A percentile compares a stretch with the other conserved stretches of the same genome.
Conservation (phyloP, 1,139 yeast genomes). For the Hansenula sp. region DNA sequence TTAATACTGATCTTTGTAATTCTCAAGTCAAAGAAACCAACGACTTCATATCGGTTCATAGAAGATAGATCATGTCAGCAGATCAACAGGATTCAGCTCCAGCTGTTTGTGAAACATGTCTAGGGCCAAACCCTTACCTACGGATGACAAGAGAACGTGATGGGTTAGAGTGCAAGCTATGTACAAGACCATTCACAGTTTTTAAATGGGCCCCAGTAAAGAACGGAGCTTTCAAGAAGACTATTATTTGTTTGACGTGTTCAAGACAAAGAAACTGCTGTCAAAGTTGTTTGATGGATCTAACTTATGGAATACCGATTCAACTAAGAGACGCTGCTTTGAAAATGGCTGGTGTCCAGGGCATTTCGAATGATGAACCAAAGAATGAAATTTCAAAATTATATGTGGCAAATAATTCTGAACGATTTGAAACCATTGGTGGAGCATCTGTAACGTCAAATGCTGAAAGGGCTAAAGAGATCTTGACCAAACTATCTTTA, state of each 20-base stretch:
- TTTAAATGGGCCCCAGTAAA: slow-evolving; percentile 61
- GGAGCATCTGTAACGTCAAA: slow-evolving; percentile 33
- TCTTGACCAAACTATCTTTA: slow-evolving; percentile 25
- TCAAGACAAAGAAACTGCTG: slow-evolving; percentile 79
- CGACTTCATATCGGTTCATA: too few relatives aligned
- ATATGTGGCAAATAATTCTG: slow-evolving; percentile 48
- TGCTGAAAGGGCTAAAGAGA: slow-evolving; percentile 29
- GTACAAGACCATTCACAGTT: slow-evolving; percentile 81
- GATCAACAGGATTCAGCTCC: slow-evolving; percentile 15
- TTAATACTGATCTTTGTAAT: too few relatives aligned
- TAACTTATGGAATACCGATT: slow-evolving; percentile 74
- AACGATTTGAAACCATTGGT: slow-evolving; percentile 33
- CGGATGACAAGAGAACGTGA: slow-evolving; percentile 69
- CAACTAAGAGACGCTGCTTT: slow-evolving; percentile 79
- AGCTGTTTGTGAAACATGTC: slow-evolving; percentile 67
- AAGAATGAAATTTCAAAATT: slow-evolving; percentile 47
- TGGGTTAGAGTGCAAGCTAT: slow-evolving; percentile 75
- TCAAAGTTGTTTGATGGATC: slow-evolving; percentile 81
- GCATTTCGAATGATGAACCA: slow-evolving; percentile 35
- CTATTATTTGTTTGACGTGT: slow-evolving; percentile 72
- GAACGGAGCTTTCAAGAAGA: slow-evolving; percentile 40
- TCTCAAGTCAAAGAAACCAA: too few relatives aligned
- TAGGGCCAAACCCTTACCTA: slow-evolving; percentile 61
- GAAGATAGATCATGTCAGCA: too few relatives aligned
- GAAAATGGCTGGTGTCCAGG: slow-evolving; percentile 61